Conservation (phyloP, 768 basidiomycete species). For the Sporobolomyces pararoseus region DNA sequence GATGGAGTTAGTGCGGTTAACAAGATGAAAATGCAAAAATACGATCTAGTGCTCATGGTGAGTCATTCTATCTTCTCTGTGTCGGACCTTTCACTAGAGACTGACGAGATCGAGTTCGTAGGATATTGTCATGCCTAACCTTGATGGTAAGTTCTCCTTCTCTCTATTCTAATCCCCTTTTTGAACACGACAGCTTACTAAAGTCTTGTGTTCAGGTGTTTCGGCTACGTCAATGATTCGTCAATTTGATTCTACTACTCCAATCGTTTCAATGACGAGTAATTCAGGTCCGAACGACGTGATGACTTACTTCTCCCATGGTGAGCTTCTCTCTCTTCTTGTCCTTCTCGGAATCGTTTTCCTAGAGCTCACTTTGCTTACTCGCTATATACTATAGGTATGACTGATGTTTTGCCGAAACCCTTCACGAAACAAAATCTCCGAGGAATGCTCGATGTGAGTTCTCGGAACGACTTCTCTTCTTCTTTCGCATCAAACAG, state of each 20-base stretch:
- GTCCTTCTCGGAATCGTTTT: neutral
- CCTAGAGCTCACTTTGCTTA: no score
- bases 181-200: no score
- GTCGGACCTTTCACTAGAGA: no score
- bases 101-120: constrained; percentile 46
- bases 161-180: constrained; percentile 51
- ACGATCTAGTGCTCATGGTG: constrained; percentile 93
- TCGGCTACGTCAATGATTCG: constrained; percentile 88
- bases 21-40: constrained; percentile 94
- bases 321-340: no score
- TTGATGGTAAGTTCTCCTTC: constrained; percentile 46
- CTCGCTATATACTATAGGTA: no score
- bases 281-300: constrained; percentile 90
- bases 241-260: constrained; percentile 90
- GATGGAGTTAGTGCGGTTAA: constrained; percentile 88
- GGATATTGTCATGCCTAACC: constrained; percentile 80
- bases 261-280: constrained; percentile 97
- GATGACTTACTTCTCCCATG: constrained; percentile 80
- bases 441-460: constrained; percentile 83
- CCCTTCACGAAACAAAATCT: constrained; percentile 94
- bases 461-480: constrained; percentile 17
- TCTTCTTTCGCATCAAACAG: neutral
- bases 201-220: constrained; percentile 65
- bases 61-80: constrained; percentile 45
- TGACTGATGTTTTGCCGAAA: constrained; percentile 96